Evolutionary conservation across 441 rosid genomes (phyloP).

Genomic region (Pelargonium fulgidum): DNA sequence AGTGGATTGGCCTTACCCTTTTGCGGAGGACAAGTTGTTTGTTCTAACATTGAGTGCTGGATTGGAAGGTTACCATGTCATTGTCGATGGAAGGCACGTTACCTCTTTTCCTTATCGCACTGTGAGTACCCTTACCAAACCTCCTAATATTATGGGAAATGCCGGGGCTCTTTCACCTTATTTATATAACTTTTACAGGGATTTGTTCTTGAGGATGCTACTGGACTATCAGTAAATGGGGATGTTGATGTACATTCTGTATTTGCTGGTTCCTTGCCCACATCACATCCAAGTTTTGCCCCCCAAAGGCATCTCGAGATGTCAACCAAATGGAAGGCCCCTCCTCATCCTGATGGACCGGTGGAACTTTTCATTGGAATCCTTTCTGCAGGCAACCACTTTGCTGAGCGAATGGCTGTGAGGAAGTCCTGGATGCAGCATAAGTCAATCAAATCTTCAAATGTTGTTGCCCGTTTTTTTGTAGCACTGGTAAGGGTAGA

Average conservation of each 20-base stretch:
- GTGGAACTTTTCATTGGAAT: not conserved
- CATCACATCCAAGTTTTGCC: not conserved
- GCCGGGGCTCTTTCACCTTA: no score
- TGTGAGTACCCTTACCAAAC: not conserved
- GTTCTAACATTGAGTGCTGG: not conserved
- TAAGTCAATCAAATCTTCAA: slow-evolving; percentile 15
- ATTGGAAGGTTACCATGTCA: slow-evolving; percentile 3
- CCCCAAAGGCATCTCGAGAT: not conserved
- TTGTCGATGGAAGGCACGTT: not conserved
- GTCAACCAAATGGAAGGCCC: not conserved
- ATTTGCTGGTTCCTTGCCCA: not conserved
- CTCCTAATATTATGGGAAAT: no score
- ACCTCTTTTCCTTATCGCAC: slow-evolving; percentile 4
- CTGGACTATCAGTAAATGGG: not conserved
- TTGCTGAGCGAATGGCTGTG: not conserved
- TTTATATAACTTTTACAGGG: not conserved
- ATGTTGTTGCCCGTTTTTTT: slow-evolving; percentile 17
- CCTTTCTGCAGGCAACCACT: not conserved
- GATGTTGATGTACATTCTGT: not conserved
- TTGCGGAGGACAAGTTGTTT: not conserved
- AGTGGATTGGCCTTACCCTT: not conserved
- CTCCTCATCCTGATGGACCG: not conserved
- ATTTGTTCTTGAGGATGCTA: not conserved
- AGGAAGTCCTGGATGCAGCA: not conserved
- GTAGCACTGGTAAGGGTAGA: slow-evolving; percentile 47